These are phyloP conservation scores for Trichosporon asahii DNA, from an alignment of 1,284 basidiomycete genomes.

Conservation along the genomic window DNA sequence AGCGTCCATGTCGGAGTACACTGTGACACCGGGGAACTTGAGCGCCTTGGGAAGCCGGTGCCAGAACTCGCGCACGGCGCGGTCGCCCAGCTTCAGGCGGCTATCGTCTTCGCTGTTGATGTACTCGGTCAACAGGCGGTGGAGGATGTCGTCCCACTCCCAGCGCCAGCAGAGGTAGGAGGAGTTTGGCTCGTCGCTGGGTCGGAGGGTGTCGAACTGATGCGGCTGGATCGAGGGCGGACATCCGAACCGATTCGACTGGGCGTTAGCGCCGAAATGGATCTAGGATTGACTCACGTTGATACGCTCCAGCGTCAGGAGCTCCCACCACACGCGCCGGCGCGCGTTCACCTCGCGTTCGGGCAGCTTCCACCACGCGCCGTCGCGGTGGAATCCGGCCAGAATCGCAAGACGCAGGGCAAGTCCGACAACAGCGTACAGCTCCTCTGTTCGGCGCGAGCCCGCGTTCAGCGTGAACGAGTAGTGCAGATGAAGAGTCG, in stretches of 20 bases:
- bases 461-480: constrained; percentile 6
- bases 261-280: background rate
- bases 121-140: constrained; percentile 6
- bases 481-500: constrained; percentile 1
- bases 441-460: background rate
- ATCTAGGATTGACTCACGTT: background rate
- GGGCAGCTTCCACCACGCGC: constrained; percentile 4
- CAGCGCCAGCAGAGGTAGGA: constrained; percentile 5
- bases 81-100: background rate
- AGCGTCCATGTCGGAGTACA: background rate
- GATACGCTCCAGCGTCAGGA: constrained; percentile 2
- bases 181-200: background rate
- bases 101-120: constrained; percentile 1
- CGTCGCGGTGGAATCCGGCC: background rate
- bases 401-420: background rate
- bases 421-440: background rate
- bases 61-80: constrained; percentile 5
- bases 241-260: constrained; percentile 4
- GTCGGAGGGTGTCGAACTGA: background rate
- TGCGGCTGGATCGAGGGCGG: constrained; percentile 1
- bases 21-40: background rate
- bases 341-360: constrained; percentile 4
- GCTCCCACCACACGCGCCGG: constrained; percentile 5
- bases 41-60: background rate
- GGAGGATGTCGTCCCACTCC: constrained; percentile 10